Conservation (phyloP, 345 rosid genomes). For the Camelina laxa region DNA sequence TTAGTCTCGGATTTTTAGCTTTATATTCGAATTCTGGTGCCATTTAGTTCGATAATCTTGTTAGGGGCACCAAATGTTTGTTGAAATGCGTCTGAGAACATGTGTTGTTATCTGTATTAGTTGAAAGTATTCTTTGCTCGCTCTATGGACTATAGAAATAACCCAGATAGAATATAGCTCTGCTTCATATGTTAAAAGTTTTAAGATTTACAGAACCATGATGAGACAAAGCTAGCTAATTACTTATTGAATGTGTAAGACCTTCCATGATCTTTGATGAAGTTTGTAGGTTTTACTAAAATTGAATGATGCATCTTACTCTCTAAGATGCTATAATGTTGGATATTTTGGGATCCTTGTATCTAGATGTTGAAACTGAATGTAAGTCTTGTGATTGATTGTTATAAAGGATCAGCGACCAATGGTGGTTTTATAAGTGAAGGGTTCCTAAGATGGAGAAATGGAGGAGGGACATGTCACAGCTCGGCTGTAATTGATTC, state of each 20-base stretch:
- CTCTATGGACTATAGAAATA: neutral
- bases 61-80: slow-evolving; percentile 18
- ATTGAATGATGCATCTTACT: slow-evolving; percentile 6
- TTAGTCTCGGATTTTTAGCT: neutral
- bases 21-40: neutral
- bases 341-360: neutral
- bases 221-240: neutral
- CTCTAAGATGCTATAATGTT: slow-evolving; percentile 10
- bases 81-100: slow-evolving; percentile 6
- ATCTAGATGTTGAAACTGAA: neutral
- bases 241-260: neutral
- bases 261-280: neutral
- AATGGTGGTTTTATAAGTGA: slow-evolving; percentile 9
- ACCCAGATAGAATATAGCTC: neutral
- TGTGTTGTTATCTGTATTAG: neutral
- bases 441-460: slow-evolving; percentile 55
- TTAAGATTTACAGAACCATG: neutral
- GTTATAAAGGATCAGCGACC: slow-evolving; percentile 40
- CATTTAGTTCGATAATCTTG: neutral
- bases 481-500: slow-evolving; percentile 59
- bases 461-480: slow-evolving; percentile 73
- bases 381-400: neutral
- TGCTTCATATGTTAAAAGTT: neutral
- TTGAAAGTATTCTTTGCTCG: neutral
- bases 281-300: neutral